These are phyloP conservation scores for Clathrus columnatus DNA, from an alignment of 768 basidiomycete genomes.

Conservation along the genomic window DNA sequence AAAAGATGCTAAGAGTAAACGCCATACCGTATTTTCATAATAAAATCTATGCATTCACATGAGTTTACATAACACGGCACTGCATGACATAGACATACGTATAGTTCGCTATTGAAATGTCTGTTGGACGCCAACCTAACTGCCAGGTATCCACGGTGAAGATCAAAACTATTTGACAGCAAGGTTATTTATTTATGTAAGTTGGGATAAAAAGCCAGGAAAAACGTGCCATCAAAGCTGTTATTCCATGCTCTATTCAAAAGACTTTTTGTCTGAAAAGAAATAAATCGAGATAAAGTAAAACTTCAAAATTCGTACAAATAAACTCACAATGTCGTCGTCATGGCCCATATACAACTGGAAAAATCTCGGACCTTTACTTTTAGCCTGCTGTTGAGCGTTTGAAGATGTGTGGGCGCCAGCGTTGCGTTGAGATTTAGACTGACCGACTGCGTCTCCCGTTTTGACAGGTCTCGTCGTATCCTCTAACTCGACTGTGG, in stretches of 20 bases:
- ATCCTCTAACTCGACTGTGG: background rate
- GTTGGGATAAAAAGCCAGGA: constrained; percentile 14
- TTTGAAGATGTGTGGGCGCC: constrained; percentile 27
- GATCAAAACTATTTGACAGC: constrained; percentile 26
- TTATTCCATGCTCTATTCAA: constrained; percentile 37
- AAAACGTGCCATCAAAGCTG: constrained; percentile 31
- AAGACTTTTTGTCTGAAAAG: constrained; percentile 33
- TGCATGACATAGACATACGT: constrained; percentile 22
- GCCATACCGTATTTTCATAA: constrained; percentile 25
- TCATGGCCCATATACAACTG: constrained; percentile 50
- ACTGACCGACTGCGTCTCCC: constrained; percentile 8
- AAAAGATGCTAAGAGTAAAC: no score
- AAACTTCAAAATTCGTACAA: background rate
- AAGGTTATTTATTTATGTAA: constrained; percentile 12
- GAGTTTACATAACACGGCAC: background rate
- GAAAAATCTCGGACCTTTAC: constrained; percentile 39
- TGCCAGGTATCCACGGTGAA: constrained; percentile 45
- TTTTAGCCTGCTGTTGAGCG: constrained; percentile 25
- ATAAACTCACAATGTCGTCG: constrained; percentile 33
- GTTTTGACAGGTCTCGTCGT: background rate
- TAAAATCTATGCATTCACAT: constrained; percentile 27
- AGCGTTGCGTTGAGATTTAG: background rate
- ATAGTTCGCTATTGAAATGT: constrained; percentile 44
- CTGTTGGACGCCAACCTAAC: constrained; percentile 39
- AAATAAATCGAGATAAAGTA: background rate